Evolutionary conservation across 176 grass and related monocot species (phyloP).

Genomic region (Triticum urartu): DNA sequence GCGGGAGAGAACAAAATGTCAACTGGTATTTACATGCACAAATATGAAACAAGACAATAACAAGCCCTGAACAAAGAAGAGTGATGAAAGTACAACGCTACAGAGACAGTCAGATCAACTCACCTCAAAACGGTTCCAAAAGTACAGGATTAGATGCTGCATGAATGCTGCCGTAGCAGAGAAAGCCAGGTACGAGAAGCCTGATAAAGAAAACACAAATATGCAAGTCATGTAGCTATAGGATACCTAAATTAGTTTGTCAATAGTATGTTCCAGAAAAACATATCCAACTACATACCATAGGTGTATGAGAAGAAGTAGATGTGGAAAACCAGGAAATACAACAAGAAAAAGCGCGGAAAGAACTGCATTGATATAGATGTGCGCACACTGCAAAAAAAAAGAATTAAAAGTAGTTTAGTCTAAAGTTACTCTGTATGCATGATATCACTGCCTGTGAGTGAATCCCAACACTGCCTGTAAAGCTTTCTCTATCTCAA

Average conservation of each 20-base stretch:
- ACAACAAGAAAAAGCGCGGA: constrained; percentile 96
- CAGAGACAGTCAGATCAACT: constrained; percentile 1
- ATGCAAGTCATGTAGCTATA: background rate
- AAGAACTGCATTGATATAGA: constrained; percentile 99
- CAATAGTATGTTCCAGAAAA: background rate
- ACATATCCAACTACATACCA: constrained; percentile 48
- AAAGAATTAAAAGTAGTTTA: constrained; percentile 18
- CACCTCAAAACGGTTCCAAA: constrained; percentile 99
- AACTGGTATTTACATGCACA: background rate
- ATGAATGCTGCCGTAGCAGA: constrained; percentile 94
- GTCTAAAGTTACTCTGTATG: constrained; percentile 4
- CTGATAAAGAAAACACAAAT: constrained; percentile 39
- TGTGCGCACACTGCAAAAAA: constrained; percentile 77
- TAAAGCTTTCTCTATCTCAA: background rate
- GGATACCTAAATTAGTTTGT: background rate
- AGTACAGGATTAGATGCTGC: constrained; percentile 97
- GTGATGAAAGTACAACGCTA: background rate
- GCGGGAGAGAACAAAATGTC: background rate
- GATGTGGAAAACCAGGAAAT: constrained; percentile 99
- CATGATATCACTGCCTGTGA: background rate
- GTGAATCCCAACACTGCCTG: background rate
- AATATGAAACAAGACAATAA: background rate
- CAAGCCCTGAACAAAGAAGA: background rate
- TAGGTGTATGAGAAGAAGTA: constrained; percentile 99
- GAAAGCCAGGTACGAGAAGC: constrained; percentile 96